Conservation (phyloP, 2,329 filamentous ascomycete species). For the Cercospora nicotianae region DNA sequence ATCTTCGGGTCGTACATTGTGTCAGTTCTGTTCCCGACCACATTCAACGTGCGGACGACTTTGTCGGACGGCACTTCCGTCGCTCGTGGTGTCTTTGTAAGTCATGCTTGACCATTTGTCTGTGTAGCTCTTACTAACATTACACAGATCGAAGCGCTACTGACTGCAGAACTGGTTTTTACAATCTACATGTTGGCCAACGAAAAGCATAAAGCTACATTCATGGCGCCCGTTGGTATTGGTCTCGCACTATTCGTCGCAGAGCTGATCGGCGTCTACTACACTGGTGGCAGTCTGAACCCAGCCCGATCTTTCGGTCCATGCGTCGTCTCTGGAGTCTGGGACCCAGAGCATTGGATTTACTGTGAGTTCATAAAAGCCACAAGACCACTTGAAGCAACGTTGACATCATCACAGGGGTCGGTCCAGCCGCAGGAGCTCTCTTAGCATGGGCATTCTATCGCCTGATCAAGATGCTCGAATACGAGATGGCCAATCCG, state of each 20-base stretch:
- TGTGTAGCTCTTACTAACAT: background rate
- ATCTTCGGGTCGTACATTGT: slow-evolving; percentile 41
- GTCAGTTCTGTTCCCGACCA: slow-evolving; percentile 41
- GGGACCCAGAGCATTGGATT: slow-evolving; percentile 30
- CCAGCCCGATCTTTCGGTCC: slow-evolving; percentile 41
- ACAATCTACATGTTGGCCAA: slow-evolving; percentile 46
- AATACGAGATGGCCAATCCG: slow-evolving; percentile 40
- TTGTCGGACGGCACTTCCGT: slow-evolving; percentile 40
- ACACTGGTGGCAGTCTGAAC: slow-evolving; percentile 42
- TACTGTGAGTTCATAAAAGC: slow-evolving; percentile 21
- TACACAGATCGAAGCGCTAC: slow-evolving; percentile 41
- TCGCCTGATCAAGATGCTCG: slow-evolving; percentile 38
- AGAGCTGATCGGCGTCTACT: slow-evolving; percentile 44
- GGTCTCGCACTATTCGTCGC: slow-evolving; percentile 51
- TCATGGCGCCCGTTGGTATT: slow-evolving; percentile 50
- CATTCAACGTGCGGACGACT: slow-evolving; percentile 39
- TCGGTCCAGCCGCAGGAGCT: slow-evolving; percentile 36
- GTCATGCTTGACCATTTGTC: background rate
- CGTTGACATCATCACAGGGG: slow-evolving; percentile 25
- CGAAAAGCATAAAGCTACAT: slow-evolving; percentile 47
- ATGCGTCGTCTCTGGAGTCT: slow-evolving; percentile 29
- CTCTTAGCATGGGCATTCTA: slow-evolving; percentile 39
- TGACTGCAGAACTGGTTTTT: slow-evolving; percentile 45
- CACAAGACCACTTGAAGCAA: too few species aligned
- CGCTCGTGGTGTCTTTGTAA: slow-evolving; percentile 41